phyloP scores from a whole-genome alignment of 805 yeast genomes.

The Wickerhamiella sergipiensis region DNA sequence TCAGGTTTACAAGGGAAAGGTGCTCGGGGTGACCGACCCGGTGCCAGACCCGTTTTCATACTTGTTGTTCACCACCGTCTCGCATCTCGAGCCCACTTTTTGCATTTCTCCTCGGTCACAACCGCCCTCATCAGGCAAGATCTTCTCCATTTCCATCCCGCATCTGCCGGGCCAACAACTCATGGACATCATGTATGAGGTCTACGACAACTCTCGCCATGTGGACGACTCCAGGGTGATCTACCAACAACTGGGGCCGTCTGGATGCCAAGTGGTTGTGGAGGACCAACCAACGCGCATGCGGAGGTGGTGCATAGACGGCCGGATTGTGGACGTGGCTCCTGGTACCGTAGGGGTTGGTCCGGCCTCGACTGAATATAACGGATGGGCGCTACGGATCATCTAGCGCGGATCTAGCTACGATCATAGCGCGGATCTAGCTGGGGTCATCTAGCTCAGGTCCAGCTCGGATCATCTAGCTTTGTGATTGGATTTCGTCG shows the following conservation, averaged over 20 bases:
- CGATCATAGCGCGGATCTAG: no score
- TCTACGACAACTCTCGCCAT: conserved; percentile 45
- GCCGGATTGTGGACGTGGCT: conserved; percentile 32
- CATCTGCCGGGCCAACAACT: conserved; percentile 26
- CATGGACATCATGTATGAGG: conserved; percentile 43
- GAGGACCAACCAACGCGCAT: conserved; percentile 25
- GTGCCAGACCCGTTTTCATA: conserved; percentile 33
- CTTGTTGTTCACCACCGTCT: conserved; percentile 42
- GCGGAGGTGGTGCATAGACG: conserved; percentile 53
- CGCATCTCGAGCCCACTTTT: conserved; percentile 46
- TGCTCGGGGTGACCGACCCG: conserved; percentile 10
- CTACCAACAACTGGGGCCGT: conserved; percentile 27
- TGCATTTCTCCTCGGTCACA: conserved; percentile 47
- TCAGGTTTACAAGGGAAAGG: conserved; percentile 39
- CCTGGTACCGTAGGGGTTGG: conserved; percentile 16
- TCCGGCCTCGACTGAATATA: conserved; percentile 12
- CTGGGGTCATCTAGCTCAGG: no score
- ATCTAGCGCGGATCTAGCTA: no score
- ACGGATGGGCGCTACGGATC: conserved; percentile 21
- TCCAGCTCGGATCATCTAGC: no score
- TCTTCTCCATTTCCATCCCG: conserved; percentile 37
- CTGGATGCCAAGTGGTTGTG: conserved; percentile 7
- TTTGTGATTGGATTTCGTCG: no score
- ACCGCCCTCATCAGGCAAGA: conserved; percentile 26
- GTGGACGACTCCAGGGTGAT: conserved; percentile 34